These are phyloP conservation scores for Crithidia mellificae DNA, from an alignment of 208 protist species.

Conservation along the genomic window DNA sequence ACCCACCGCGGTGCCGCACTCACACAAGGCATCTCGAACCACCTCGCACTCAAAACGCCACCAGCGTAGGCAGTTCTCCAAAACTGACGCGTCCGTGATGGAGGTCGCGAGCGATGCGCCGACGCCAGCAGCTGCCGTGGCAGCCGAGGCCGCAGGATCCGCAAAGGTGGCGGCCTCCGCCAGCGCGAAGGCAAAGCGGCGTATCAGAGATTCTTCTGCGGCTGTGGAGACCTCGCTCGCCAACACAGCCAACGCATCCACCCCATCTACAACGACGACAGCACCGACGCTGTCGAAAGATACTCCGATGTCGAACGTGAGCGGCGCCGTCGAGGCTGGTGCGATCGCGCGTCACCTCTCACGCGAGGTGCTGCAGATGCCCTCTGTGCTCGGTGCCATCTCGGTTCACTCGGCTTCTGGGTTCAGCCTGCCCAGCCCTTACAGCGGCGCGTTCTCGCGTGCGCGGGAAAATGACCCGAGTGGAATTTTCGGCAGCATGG, in stretches of 20 bases:
- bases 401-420: neutral
- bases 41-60: too few species aligned
- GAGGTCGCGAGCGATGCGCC: neutral
- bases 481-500: neutral
- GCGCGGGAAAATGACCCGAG: neutral
- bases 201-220: too few species aligned
- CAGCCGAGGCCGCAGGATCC: neutral
- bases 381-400: neutral
- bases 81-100: too few species aligned
- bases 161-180: neutral
- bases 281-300: neutral
- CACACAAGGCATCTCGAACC: neutral
- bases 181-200: too few species aligned
- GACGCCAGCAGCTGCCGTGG: neutral
- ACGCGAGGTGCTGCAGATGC: neutral
- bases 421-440: constrained; percentile 1
- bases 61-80: too few species aligned
- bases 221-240: too few species aligned
- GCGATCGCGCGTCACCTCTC: neutral
- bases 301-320: neutral
- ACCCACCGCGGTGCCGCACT: neutral
- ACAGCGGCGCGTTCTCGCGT: neutral
- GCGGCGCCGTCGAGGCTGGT: neutral
- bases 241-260: too few species aligned
- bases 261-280: too few species aligned